Evolutionary conservation across 257 asterid species (phyloP).

Genomic region (Thymus quinquecostatus): DNA sequence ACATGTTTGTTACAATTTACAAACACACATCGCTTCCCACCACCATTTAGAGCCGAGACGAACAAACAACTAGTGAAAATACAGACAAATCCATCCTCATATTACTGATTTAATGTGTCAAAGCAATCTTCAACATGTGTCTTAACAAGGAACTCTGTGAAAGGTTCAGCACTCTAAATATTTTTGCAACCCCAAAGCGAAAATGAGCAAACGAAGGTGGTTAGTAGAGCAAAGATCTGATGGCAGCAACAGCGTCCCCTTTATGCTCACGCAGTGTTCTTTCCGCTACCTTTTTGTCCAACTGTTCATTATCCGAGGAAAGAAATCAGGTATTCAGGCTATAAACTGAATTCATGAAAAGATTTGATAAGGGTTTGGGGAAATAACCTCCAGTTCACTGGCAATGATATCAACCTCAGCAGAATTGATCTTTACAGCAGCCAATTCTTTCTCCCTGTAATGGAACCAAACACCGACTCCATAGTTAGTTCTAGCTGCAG

Average conservation of each 20-base stretch:
- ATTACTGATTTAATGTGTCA: not conserved
- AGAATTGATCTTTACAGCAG: conserved; percentile 88
- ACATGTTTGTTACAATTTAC: not conserved
- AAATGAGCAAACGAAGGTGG: not conserved
- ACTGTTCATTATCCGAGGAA: conserved; percentile 41
- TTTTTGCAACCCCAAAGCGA: not conserved
- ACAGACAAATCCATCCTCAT: not conserved
- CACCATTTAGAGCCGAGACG: not conserved
- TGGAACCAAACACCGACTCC: conserved; percentile 15
- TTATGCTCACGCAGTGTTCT: conserved; percentile 88
- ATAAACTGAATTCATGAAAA: not conserved
- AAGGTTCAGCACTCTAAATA: not conserved
- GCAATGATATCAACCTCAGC: conserved; percentile 87
- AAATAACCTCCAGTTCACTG: conserved; percentile 77
- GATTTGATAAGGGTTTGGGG: not conserved
- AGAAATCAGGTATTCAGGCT: not conserved
- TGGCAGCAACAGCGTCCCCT: conserved; percentile 94
- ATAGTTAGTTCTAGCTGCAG: conserved; percentile 10
- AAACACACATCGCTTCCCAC: not conserved
- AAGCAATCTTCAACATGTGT: not conserved
- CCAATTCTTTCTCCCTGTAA: conserved; percentile 85
- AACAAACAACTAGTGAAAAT: not conserved
- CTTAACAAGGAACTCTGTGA: conserved; percentile 14
- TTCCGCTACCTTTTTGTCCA: conserved; percentile 90
- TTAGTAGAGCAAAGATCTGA: conserved; percentile 74